These are phyloP conservation scores for Tricholoma saponaceum DNA, from an alignment of 768 basidiomycete genomes.

Conservation along the genomic window DNA sequence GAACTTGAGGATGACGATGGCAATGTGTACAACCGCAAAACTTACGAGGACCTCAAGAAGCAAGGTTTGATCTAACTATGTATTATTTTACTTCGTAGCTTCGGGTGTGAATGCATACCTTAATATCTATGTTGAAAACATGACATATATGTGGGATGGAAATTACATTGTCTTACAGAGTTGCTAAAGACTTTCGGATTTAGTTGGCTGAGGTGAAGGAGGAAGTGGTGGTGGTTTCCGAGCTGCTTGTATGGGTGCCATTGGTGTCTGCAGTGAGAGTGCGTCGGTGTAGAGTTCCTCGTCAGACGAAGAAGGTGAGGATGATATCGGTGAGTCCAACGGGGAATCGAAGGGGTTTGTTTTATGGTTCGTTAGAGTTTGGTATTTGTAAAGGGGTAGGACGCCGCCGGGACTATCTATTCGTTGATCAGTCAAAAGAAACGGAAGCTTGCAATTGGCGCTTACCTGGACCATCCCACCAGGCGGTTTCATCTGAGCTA, in stretches of 20 bases:
- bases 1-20: conserved; percentile 98
- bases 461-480: conserved; percentile 78
- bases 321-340: conserved; percentile 59
- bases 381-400: conserved; percentile 39
- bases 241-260: conserved; percentile 52
- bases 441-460: background rate
- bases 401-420: conserved; percentile 58
- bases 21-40: conserved; percentile 97
- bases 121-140: background rate
- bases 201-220: conserved; percentile 35
- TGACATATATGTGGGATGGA: background rate
- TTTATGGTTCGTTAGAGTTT: conserved; percentile 25
- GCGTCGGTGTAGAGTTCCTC: conserved; percentile 81
- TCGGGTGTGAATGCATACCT: background rate
- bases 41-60: conserved; percentile 96
- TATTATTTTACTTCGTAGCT: background rate
- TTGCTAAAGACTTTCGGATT: conserved; percentile 3
- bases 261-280: conserved; percentile 63
- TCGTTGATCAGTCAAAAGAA: conserved; percentile 1
- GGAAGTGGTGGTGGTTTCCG: conserved; percentile 44
- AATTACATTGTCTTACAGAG: background rate
- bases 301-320: conserved; percentile 79
- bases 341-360: conserved; percentile 77
- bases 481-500: conserved; percentile 69
- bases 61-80: conserved; percentile 74